A percentile compares a stretch with the other conserved stretches of the same genome.
These are phyloP conservation scores for Lavandula angustifolia DNA, from an alignment of 257 asterid species.

Conservation along the genomic window DNA sequence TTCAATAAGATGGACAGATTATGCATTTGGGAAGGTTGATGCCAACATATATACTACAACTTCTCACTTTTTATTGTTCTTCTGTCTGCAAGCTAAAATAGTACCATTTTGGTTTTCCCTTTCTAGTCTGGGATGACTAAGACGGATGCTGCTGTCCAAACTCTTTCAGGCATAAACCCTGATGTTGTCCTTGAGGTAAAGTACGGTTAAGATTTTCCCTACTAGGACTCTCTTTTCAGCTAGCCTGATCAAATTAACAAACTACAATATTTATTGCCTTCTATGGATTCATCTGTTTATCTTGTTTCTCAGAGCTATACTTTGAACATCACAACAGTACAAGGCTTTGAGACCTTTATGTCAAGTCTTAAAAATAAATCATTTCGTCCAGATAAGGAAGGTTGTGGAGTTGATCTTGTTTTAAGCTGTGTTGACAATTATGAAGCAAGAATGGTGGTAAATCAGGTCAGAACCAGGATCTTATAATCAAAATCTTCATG, in stretches of 20 bases:
- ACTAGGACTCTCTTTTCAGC: slow-evolving; percentile 5
- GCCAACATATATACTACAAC: not conserved
- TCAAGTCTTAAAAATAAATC: slow-evolving; percentile 76
- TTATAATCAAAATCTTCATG: slow-evolving; percentile 9
- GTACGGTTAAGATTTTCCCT: slow-evolving; percentile 22
- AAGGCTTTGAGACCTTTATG: slow-evolving; percentile 92
- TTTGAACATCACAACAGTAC: slow-evolving; percentile 88
- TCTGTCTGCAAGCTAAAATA: slow-evolving; percentile 25
- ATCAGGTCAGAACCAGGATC: slow-evolving; percentile 67
- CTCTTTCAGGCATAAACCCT: slow-evolving; percentile 93
- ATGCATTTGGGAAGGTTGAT: slow-evolving; percentile 12
- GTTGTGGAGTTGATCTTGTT: slow-evolving; percentile 84
- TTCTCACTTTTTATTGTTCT: slow-evolving; percentile 3
- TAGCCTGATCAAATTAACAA: slow-evolving; percentile 14
- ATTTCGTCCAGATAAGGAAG: slow-evolving; percentile 69
- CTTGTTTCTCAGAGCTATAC: slow-evolving; percentile 80
- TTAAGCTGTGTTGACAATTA: slow-evolving; percentile 98
- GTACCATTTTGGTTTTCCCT: slow-evolving; percentile 27
- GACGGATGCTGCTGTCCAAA: slow-evolving; percentile 98
- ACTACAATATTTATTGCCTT: not conserved
- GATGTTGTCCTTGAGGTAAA: slow-evolving; percentile 97
- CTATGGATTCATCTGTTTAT: slow-evolving; percentile 25
- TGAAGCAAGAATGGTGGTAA: slow-evolving; percentile 99
- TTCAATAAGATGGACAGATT: slow-evolving; percentile 1
- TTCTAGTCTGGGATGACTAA: slow-evolving; percentile 92